These are phyloP conservation scores for Diutina ranongensis DNA, from an alignment of 1,139 yeast genomes.

Conservation along the genomic window DNA sequence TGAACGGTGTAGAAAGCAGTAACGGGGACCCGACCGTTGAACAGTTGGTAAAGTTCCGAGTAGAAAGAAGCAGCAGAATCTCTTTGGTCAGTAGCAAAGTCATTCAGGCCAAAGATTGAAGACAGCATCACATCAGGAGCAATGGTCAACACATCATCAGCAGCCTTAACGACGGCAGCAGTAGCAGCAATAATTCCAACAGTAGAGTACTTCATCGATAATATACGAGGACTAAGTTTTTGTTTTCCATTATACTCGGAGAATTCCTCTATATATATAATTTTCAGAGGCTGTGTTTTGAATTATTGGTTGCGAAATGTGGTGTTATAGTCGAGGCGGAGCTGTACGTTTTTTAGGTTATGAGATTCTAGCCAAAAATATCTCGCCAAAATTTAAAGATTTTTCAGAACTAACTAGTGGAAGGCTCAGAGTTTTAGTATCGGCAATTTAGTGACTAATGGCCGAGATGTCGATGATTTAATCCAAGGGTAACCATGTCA, in stretches of 20 bases:
- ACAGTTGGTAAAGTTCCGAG: neutral
- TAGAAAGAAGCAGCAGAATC: neutral
- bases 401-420: too few relatives aligned
- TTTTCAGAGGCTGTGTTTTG: neutral
- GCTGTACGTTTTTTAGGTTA: too few relatives aligned
- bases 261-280: neutral
- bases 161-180: neutral
- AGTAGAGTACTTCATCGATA: conserved; percentile 1
- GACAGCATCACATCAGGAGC: conserved; percentile 1
- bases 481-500: too few relatives aligned
- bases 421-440: too few relatives aligned
- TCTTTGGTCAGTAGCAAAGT: conserved; percentile 1
- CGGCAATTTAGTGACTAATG: too few relatives aligned
- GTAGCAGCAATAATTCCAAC: neutral
- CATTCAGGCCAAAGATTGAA: conserved; percentile 2
- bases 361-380: too few relatives aligned
- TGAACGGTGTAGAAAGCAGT: conserved; percentile 2
- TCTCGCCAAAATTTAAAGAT: too few relatives aligned
- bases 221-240: too few relatives aligned
- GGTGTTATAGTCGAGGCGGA: too few relatives aligned
- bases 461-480: too few relatives aligned
- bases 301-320: neutral
- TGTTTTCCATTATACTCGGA: too few relatives aligned
- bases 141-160: conserved; percentile 3
- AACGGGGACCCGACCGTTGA: conserved; percentile 3